These are phyloP conservation scores for Tylopilus orsonianus DNA, from an alignment of 1,284 basidiomycete genomes.

Conservation along the genomic window DNA sequence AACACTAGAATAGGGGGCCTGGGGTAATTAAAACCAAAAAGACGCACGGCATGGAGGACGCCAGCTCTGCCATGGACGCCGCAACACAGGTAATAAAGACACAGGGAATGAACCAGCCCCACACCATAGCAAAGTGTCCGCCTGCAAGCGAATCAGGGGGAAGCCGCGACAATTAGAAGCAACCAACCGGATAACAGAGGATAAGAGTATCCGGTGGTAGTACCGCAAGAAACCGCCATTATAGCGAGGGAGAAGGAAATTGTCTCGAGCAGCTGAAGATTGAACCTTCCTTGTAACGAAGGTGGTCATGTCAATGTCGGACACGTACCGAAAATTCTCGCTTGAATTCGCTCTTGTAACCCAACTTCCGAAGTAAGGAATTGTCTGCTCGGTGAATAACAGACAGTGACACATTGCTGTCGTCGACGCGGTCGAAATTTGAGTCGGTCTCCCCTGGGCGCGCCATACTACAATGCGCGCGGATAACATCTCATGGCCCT, in stretches of 20 bases:
- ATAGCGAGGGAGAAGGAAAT: constrained; percentile 70
- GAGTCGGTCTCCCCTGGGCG: background rate
- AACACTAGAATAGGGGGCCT: background rate
- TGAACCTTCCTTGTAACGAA: background rate
- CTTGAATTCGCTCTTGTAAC: constrained; percentile 72
- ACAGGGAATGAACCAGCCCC: constrained; percentile 70
- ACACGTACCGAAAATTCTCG: constrained; percentile 63
- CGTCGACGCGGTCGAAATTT: background rate
- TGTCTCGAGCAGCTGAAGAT: constrained; percentile 51
- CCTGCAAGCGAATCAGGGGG: constrained; percentile 31
- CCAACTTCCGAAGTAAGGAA: constrained; percentile 55
- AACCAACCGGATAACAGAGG: constrained; percentile 50
- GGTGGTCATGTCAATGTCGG: background rate
- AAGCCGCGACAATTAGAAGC: background rate
- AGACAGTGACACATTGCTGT: constrained; percentile 4
- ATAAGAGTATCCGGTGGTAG: constrained; percentile 61
- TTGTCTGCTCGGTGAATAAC: constrained; percentile 41
- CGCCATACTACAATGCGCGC: constrained; percentile 4
- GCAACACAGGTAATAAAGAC: constrained; percentile 63
- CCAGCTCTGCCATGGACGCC: constrained; percentile 63
- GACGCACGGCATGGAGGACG: constrained; percentile 71
- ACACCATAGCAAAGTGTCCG: constrained; percentile 71
- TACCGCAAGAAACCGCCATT: constrained; percentile 66
- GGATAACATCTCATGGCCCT: background rate
- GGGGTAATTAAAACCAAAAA: background rate